Evolutionary conservation across 179 eudicot species (phyloP), one percentile per base, ranked within the genome.

Genomic region (Drosera spatulata): DNA sequence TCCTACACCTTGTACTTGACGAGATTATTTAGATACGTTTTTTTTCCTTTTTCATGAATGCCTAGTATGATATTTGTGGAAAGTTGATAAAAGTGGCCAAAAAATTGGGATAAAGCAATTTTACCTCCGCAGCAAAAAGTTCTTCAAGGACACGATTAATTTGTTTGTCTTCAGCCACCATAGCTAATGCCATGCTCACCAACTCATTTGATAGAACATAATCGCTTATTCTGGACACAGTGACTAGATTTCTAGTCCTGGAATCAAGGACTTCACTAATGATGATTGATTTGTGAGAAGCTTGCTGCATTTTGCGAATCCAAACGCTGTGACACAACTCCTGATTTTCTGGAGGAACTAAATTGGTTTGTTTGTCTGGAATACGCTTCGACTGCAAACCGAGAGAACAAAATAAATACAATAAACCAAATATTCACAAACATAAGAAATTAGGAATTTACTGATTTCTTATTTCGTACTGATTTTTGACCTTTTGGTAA

Each of bases 91-190:
- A 50, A 50, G 13, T 10, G 13, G 53, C 2, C 4, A 2, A 50
- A 45, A 45, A 45, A 45, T 0, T 6, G 49, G 10, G 49, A 0
- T 4, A 50, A 50, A 15, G n/a, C 22, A 38, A 12, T 41, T 50
- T 39, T 81, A 90, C 97, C 85, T 87, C 85, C 77, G 87, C 97
- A 38, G 97, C 97, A 78, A 90, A 90, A 46, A 87, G 95, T 68
- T 90, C 97, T 66, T 90, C 91, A 46, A 90, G 86, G 58, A 90
- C 93, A 59, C 94, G 82, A 60, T 90, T 87, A 55, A 90, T 90
- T 64, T 90, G 95, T 66, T 88, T 85, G 82, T 90, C 97, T 75
- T 90, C 95, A 53, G 97, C 97, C 63, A 87, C 97, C 97, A 90
- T 87, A 12, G 97, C 97, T 39, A 87, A 78, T 51, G 97, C 97